Evolutionary conservation across 768 basidiomycete genomes (phyloP), one percentile per base, ranked within the genome.

Genomic region (Strobilomyces confusus): DNA sequence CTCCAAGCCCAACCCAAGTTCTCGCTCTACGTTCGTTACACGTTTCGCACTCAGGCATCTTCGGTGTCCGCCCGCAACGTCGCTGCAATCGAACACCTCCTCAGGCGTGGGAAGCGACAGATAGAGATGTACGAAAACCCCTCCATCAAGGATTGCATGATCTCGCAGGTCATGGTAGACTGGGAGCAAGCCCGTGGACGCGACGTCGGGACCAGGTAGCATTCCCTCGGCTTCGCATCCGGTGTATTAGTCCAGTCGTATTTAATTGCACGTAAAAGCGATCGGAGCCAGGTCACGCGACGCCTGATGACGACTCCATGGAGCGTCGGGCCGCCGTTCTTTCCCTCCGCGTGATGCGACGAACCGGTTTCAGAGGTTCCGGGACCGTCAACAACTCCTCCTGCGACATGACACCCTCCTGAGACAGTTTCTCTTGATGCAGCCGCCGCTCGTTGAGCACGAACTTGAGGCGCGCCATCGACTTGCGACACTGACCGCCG

Each of bases 391-490:
- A 20, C 38, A 59, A 5, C 17, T 62, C 64, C 46, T 61, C 63
- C 48, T 50, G 54, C 8, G 63, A 33, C 58, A 59, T 51, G 11
- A 43, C 48, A 0, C 67, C 67, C 38, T 63, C 60, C 36, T 44
- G 43, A 23, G 44, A 37, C 4, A 72, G 22, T 34, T 71, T 68
- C 33, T 89, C 82, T 56, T 92, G 89, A 9, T 91, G 92, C 22
- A 92, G 68, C 42, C 94, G 80, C 33, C 97, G 86, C 66, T 98
- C 95, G 64, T 92, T 92, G 45, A 98, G 75, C 20, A 98, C 84
- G 54, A 81, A 84, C 69, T 98, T 98, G 69, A 98, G 92, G 19
- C 92, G 84, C n/a, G 91, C 92, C 93, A 97, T 95, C 19, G 91
- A 87, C 76, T 94, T 95, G 20, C 89, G 87, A 70, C 85, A 87